These are phyloP conservation scores for Backusella luteola DNA, from an alignment of 192 early-diverging fungal genomes.

Conservation along the genomic window DNA sequence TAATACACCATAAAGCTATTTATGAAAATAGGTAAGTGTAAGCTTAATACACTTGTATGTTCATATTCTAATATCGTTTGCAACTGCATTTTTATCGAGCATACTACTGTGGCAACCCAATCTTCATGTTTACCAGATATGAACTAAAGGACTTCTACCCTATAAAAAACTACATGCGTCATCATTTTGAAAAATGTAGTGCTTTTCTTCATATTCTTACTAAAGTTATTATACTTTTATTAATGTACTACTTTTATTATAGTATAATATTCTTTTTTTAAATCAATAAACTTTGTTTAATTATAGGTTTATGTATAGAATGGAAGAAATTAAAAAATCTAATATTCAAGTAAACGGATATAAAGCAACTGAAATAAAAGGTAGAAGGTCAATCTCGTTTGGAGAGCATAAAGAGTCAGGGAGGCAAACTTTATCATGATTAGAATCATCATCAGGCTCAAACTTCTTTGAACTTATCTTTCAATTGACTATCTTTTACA, in stretches of 20 bases:
- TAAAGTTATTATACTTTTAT: neutral
- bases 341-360: too few relatives aligned
- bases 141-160: neutral
- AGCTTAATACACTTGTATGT: neutral
- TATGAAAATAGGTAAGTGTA: slow-evolving; percentile 6
- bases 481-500: too few relatives aligned
- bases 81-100: neutral
- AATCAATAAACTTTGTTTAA: too few relatives aligned
- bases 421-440: too few relatives aligned
- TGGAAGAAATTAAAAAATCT: too few relatives aligned
- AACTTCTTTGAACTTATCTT: too few relatives aligned
- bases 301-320: too few relatives aligned
- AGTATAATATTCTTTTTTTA: too few relatives aligned
- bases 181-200: neutral
- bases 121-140: neutral
- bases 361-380: too few relatives aligned
- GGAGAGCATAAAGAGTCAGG: too few relatives aligned
- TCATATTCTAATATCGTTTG: slow-evolving; percentile 6
- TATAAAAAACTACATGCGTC: neutral
- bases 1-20: neutral
- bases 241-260: neutral
- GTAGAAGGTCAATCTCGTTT: too few relatives aligned
- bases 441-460: too few relatives aligned
- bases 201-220: neutral
- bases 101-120: neutral